These are phyloP conservation scores for Groenewaldozyma sp. DNA, from an alignment of 1,139 yeast species.

Conservation along the genomic window DNA sequence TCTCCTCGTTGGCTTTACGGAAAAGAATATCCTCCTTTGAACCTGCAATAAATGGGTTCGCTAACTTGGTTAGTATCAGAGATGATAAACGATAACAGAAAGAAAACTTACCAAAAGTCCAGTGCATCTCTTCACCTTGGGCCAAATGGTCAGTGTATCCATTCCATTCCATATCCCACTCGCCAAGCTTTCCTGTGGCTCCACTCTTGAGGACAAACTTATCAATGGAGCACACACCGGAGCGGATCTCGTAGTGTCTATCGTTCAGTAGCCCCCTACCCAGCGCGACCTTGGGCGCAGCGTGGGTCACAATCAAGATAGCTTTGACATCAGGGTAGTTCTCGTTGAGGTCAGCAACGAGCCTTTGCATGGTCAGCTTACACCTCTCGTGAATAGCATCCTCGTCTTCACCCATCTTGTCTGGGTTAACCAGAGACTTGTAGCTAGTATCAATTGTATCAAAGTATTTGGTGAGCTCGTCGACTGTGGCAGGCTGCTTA, in stretches of 20 bases:
- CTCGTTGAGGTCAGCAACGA: conserved; percentile 39
- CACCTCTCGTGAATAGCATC: conserved; percentile 53
- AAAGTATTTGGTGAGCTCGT: conserved; percentile 42
- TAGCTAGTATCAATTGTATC: conserved; percentile 35
- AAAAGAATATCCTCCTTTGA: conserved; percentile 15
- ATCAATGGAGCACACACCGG: conserved; percentile 54
- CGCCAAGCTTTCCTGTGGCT: conserved; percentile 24
- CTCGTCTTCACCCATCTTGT: conserved; percentile 56
- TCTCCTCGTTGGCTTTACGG: conserved; percentile 10
- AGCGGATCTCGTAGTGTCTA: conserved; percentile 37
- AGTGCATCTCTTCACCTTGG: conserved; percentile 85
- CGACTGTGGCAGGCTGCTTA: conserved; percentile 42
- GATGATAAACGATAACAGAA: not conserved
- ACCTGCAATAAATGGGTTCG: conserved; percentile 12
- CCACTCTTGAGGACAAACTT: conserved; percentile 39
- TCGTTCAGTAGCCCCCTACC: conserved; percentile 58
- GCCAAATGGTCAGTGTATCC: conserved; percentile 61
- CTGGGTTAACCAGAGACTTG: conserved; percentile 44
- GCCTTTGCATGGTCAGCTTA: conserved; percentile 38
- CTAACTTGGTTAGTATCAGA: conserved; percentile 3
- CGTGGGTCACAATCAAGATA: conserved; percentile 64
- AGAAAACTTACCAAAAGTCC: conserved; percentile 54
- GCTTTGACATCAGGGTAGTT: conserved; percentile 46
- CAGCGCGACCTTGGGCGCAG: conserved; percentile 73
- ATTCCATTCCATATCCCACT: conserved; percentile 52